These are phyloP conservation scores for Fusarium anguioides DNA, from an alignment of 2,329 filamentous ascomycete species.

Conservation along the genomic window DNA sequence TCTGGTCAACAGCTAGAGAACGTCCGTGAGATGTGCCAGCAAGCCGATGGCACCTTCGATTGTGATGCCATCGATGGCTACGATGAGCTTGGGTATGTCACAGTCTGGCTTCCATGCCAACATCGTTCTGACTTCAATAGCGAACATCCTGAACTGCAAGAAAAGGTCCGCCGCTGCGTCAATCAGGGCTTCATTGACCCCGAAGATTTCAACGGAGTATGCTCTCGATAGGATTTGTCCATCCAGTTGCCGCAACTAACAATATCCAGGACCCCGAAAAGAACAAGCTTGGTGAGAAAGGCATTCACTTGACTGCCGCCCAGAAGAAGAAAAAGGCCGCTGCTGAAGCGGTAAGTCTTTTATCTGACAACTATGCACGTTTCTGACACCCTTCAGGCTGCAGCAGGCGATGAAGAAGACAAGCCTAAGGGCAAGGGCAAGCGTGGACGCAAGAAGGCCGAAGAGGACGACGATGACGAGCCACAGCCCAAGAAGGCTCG, in stretches of 20 bases:
- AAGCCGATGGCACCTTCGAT: conserved; percentile 62
- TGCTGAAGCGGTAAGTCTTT: conserved; percentile 40
- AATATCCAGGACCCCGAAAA: conserved; percentile 73
- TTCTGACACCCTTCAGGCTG: conserved; percentile 42
- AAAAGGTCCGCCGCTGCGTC: conserved; percentile 79
- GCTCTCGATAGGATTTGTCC: conserved; percentile 50
- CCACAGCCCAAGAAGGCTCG: conserved; percentile 53
- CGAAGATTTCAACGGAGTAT: conserved; percentile 89
- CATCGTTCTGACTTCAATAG: conserved; percentile 43
- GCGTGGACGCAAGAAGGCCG: conserved; percentile 51
- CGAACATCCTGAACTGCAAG: conserved; percentile 70
- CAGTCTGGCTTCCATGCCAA: not conserved
- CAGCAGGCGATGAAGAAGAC: conserved; percentile 43
- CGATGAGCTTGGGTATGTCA: conserved; percentile 73
- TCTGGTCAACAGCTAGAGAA: conserved; percentile 79
- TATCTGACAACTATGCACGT: not conserved
- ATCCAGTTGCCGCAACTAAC: conserved; percentile 12
- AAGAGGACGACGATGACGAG: conserved; percentile 50
- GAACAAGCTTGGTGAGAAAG: conserved; percentile 75
- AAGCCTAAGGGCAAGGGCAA: conserved; percentile 49
- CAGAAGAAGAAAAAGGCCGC: conserved; percentile 53
- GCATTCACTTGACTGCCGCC: conserved; percentile 64
- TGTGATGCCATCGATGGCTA: conserved; percentile 81
- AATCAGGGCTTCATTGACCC: conserved; percentile 83
- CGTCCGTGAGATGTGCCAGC: conserved; percentile 66